Conservation (phyloP, 192 early-diverging fungal species). For the Entomortierella chlamydospora region DNA sequence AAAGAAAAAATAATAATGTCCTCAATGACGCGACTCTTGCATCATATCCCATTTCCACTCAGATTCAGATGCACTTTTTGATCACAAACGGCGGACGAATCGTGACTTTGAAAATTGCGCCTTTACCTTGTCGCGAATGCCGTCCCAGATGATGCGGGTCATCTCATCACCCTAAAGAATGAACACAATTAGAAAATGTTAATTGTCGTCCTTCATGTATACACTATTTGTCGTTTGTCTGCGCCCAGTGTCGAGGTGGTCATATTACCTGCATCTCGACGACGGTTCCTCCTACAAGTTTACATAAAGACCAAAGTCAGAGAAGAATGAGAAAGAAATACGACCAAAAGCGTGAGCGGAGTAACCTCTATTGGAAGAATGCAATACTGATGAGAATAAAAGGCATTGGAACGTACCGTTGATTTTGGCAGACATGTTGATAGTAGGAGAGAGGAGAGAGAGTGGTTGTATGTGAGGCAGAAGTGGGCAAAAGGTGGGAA, state of each 20-base stretch:
- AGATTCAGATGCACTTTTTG: too few relatives aligned
- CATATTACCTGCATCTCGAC: slow-evolving; percentile 54
- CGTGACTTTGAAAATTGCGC: neutral
- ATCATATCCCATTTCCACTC: too few relatives aligned
- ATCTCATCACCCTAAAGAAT: slow-evolving; percentile 96
- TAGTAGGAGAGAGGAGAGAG: slow-evolving; percentile 5
- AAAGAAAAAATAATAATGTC: too few relatives aligned
- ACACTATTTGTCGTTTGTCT: neutral
- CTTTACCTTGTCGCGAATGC: slow-evolving; percentile 90
- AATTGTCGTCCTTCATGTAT: neutral
- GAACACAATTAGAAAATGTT: neutral
- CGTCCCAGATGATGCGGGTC: slow-evolving; percentile 97
- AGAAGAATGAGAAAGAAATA: neutral
- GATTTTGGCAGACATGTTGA: slow-evolving; percentile 47
- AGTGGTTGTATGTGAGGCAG: neutral
- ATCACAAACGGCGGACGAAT: too few relatives aligned
- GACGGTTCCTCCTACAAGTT: slow-evolving; percentile 50
- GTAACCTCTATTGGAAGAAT: neutral
- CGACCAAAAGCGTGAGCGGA: neutral
- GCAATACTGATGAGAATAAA: neutral
- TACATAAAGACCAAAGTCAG: too few relatives aligned
- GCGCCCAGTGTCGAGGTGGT: neutral
- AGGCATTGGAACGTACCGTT: slow-evolving; percentile 29
- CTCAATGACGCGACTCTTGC: too few relatives aligned
- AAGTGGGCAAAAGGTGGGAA: neutral